A percentile compares a stretch with the other conserved stretches of the same genome.
Conservation (phyloP, 257 asterid species). For the Rehmannia glutinosa region DNA sequence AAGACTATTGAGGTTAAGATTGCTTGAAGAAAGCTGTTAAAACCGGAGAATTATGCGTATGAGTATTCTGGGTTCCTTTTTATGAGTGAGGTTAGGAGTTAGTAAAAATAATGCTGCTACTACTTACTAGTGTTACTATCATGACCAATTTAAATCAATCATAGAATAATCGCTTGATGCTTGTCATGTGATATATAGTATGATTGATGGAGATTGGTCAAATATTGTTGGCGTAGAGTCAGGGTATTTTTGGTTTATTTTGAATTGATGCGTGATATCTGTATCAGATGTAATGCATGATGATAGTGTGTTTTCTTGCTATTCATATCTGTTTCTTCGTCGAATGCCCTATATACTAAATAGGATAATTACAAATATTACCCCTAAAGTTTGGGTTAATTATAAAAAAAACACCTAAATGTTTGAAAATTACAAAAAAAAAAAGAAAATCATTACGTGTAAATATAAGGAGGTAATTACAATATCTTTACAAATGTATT, state of each 20-base stretch:
- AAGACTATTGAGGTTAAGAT: slow-evolving; percentile 37
- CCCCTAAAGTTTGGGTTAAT: too few relatives aligned
- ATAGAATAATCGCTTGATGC: neutral
- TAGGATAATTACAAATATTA: too few relatives aligned
- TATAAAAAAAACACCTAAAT: too few relatives aligned
- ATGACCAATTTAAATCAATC: neutral
- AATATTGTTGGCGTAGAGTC: too few relatives aligned
- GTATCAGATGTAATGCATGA: neutral
- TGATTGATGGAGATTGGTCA: neutral
- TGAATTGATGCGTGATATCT: neutral
- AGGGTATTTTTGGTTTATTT: too few relatives aligned
- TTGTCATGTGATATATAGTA: neutral
- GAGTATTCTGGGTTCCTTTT: too few relatives aligned
- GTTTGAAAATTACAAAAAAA: too few relatives aligned
- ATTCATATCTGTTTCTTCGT: neutral
- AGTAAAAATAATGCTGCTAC: neutral
- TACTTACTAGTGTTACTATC: neutral
- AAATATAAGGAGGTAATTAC: too few relatives aligned
- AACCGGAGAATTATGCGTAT: too few relatives aligned
- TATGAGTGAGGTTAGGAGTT: neutral
- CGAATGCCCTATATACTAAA: too few relatives aligned
- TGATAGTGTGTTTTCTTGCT: neutral
- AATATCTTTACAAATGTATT: too few relatives aligned
- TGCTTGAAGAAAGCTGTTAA: neutral
- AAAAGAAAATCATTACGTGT: too few relatives aligned